Evolutionary conservation across 345 rosid species (phyloP), one percentile per base, ranked within the genome.

Genomic region (Brassica juncea): DNA sequence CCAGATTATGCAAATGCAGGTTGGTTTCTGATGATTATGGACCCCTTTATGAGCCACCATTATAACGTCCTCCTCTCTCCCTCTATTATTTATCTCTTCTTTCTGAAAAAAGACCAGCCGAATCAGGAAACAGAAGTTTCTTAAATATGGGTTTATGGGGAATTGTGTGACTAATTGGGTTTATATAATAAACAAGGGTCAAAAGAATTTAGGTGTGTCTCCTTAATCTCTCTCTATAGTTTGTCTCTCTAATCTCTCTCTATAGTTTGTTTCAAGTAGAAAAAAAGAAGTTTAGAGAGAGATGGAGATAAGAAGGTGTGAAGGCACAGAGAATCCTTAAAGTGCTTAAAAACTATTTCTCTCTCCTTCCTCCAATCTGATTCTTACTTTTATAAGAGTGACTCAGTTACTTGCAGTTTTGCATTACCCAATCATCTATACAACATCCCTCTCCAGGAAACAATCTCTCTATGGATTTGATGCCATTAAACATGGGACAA

Each of bases 1-100:
- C 71, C 76, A 76, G 70, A 86, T 31, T 85, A 91, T 85, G 89
- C 75, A 76, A 81, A 67, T 77, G 25, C 35, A 19, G 2, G 42
- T 84, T 68, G 59, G 82, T 35, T 16, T 77, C 16, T 34, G 71
- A 62, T 42, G 65, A 70, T n/a, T 77, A 82, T 75, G 85, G 86
- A 85, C 84, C 77, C 14, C 85, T 57, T 58, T 62, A 60, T 49
- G 49, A 74, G 73, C 80, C 72, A 52, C 75, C 83, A 80, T 80
- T 69, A 68, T 27, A 67, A 60, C 5, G 19, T 47, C 3, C 72
- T 39, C 68, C 25, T 25, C 68, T 28, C 66, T 52, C 49, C 21
- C 28, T 71, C 70, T 62, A 23, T 14, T 31, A n/a, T 8, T 11
- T 30, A 35, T 64, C 23, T 64, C 71, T 65, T 12, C 66, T 61